These are phyloP conservation scores for Diplodia mutila DNA, from an alignment of 2,329 filamentous ascomycete genomes.

Conservation along the genomic window DNA sequence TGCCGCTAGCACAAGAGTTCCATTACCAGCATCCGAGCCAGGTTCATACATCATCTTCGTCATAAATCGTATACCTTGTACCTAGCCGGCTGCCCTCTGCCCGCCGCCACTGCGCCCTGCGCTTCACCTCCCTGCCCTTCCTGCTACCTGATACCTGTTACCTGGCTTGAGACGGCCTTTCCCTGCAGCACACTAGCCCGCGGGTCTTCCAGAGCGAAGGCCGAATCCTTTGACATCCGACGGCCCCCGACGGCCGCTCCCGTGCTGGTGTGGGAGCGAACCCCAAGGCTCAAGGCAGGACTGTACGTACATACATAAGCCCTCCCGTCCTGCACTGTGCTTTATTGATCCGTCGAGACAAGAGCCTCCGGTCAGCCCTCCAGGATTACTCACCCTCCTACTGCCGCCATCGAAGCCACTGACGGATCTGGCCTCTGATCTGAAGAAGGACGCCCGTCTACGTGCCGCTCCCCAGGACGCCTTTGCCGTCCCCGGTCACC, in stretches of 20 bases:
- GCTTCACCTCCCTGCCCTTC: conserved; percentile 15
- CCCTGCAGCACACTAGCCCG: conserved; percentile 10
- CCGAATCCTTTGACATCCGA: conserved; percentile 9
- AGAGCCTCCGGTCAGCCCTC: not conserved
- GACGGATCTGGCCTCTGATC: not conserved
- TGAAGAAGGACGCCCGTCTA: not conserved
- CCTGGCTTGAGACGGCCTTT: conserved; percentile 13
- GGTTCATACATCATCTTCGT: conserved; percentile 16
- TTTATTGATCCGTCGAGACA: conserved; percentile 19
- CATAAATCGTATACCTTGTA: conserved; percentile 18
- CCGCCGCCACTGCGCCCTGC: conserved; percentile 11
- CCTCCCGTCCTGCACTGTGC: conserved; percentile 15
- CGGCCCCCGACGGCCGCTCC: conserved; percentile 5
- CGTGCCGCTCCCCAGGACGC: not conserved
- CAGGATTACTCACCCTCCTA: not conserved
- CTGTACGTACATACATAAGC: conserved; percentile 22
- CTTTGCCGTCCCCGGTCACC: not conserved
- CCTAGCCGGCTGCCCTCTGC: not conserved
- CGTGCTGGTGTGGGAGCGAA: not conserved
- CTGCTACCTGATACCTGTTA: conserved; percentile 15
- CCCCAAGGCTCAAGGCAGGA: not conserved
- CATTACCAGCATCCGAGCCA: conserved; percentile 14
- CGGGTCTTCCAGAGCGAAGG: conserved; percentile 2
- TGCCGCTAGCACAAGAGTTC: conserved; percentile 17
- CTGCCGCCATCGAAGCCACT: not conserved